Evolutionary conservation across 352 stramenopile genomes (phyloP), one percentile per base, ranked within the genome.

Genomic region (Plasmopara halstedii): DNA sequence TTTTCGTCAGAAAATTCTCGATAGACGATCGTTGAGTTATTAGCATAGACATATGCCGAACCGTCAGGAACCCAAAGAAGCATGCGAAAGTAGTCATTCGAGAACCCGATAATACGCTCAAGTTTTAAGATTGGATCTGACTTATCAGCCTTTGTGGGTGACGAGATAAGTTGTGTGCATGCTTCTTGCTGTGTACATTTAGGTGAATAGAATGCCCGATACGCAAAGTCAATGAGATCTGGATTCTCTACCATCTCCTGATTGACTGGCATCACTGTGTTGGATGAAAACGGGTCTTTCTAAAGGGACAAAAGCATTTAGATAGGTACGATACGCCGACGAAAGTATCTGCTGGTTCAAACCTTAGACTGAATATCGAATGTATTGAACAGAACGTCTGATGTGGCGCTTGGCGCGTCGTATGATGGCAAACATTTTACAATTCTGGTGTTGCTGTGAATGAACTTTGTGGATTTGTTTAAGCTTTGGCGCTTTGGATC

Each of bases 111-210:
- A 41, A 91, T 60, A 11, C 73, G 68, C 17, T 59, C 49, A 14
- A 91, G 56, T 5, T 65, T 56, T 17, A 88, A 58, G 34, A 88
- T 80, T 7, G 75, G 75, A 42, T 87, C 71, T 14, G 75, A 73
- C 73, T 71, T 85, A 35, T 81, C 67, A 1, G 55, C 63, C 47
- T 56, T 52, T 2, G 63, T 80, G n/a, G 56, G 56, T 7, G 44
- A 60, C 4, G 68, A 62, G 4, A 63, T 31, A 2, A 55, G 41
- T 5, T 39, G 37, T 10, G 25, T 27, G 52, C 18, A 54, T 67
- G 6, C 37, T 36, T 19, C 40, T 11, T 26, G 46, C n/a, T 19
- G 42, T 19, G 34, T 44, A 56, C n/a, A 39, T 42, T 18, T 36
- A 21, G 31, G 40, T 43, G 46, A 51, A 31, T 33, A 20, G 22